Conservation (phyloP, 371 early-diverging fungal genomes). For the Catenaria anguillulae region DNA sequence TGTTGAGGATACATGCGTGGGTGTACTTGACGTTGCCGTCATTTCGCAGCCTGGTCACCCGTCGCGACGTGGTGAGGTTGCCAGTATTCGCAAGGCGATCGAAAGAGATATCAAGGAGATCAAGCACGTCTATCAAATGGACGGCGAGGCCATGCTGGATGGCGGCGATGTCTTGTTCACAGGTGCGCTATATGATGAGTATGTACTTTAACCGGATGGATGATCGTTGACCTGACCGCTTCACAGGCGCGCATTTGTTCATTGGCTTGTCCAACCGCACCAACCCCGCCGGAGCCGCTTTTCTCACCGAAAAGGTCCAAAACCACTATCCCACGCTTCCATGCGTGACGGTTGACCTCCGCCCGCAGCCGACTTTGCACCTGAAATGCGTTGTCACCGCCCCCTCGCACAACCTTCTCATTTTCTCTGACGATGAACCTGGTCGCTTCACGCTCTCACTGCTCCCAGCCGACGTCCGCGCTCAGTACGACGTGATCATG, state of each 20-base stretch:
- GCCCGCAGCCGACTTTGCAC: conserved; percentile 14
- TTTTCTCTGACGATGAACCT: conserved; percentile 17
- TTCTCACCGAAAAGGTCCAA: conserved; percentile 9
- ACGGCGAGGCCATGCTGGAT: conserved; percentile 17
- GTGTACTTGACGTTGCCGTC: conserved; percentile 15
- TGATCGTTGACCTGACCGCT: no score
- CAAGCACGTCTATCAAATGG: conserved; percentile 9
- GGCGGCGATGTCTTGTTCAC: conserved; percentile 24
- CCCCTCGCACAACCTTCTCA: conserved; percentile 10
- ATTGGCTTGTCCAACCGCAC: conserved; percentile 23
- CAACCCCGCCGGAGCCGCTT: conserved; percentile 16
- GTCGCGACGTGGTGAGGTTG: conserved; percentile 18
- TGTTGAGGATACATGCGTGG: conserved; percentile 23
- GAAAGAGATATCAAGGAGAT: neutral
- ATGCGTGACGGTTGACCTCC: conserved; percentile 15
- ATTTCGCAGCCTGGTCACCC: conserved; percentile 17
- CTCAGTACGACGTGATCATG: conserved; percentile 13
- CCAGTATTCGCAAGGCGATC: neutral
- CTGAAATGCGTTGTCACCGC: conserved; percentile 21
- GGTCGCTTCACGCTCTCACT: conserved; percentile 13
- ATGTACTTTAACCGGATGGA: no score
- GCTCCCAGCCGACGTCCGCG: conserved; percentile 10
- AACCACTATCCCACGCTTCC: conserved; percentile 12
- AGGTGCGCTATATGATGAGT: no score
- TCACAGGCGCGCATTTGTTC: conserved; percentile 13